A percentile compares a stretch with the other conserved stretches of the same genome.
Evolutionary conservation across 805 yeast species (phyloP).

Genomic region (Yarrowia phangngaensis): DNA sequence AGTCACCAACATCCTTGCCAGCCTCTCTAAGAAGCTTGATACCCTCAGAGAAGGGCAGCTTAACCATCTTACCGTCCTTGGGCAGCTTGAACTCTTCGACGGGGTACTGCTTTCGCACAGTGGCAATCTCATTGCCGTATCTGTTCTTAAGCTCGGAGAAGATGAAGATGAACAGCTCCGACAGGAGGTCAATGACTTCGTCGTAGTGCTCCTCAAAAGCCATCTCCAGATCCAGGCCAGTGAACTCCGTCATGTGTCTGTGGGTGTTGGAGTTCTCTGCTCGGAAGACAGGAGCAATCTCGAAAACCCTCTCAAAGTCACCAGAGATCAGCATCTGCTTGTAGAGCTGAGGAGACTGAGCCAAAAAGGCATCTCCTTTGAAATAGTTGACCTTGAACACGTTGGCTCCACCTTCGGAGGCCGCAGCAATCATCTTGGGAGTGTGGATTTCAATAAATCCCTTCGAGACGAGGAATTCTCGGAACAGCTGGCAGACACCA

Average conservation of each 20-base stretch:
- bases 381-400: conserved; percentile 92
- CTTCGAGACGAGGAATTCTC: conserved; percentile 69
- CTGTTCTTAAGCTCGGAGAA: conserved; percentile 78
- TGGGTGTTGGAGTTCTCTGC: conserved; percentile 99
- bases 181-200: conserved; percentile 65
- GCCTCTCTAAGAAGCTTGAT: conserved; percentile 77
- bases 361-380: conserved; percentile 87
- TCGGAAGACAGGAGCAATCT: conserved; percentile 96
- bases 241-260: conserved; percentile 98
- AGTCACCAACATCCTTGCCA: conserved; percentile 72
- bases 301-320: conserved; percentile 94
- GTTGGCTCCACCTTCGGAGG: conserved; percentile 97
- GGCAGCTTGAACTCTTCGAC: conserved; percentile 97
- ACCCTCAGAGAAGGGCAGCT: conserved; percentile 86
- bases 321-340: conserved; percentile 98
- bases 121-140: conserved; percentile 76
- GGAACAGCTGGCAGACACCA: conserved; percentile 82
- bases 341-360: conserved; percentile 97
- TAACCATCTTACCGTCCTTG: conserved; percentile 88
- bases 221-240: conserved; percentile 97
- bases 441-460: conserved; percentile 90
- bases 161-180: conserved; percentile 79
- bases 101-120: conserved; percentile 91
- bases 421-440: conserved; percentile 91
- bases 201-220: conserved; percentile 97